Evolutionary conservation across 495 filamentous ascomycete species (phyloP), one percentile per base, ranked within the genome.

Genomic region (Pyrenula aspistea): DNA sequence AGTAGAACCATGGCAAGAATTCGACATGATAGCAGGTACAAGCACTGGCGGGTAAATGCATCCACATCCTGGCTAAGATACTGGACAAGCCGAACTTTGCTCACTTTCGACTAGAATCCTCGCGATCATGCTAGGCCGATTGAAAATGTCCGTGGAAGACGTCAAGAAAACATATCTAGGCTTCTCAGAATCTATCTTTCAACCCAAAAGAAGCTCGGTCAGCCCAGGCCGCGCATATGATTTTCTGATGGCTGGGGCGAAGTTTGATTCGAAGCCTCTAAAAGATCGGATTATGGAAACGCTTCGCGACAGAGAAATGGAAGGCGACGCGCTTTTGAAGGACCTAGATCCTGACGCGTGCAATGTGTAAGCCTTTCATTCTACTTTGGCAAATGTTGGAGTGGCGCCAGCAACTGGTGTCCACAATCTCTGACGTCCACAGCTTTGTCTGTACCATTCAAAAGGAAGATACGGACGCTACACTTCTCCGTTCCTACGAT

Each of bases 91-190:
- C n/a, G n/a, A n/a, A n/a, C n/a, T n/a, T n/a, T n/a, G n/a, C n/a
- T n/a, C n/a, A n/a, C n/a, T n/a, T n/a, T n/a, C 22, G 55, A 22
- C 21, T 22, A 60, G 58, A 2, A 23, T 63, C 20, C 61, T 63
- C 23, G 61, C 61, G 1, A 36, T 63, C 8, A 61, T 63, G 60
- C 54, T 63, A 48, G 42, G 42, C 19, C 19, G 42, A 11, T 19
- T 48, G 11, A 11, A 19, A 11, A 48, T 48, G 42, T 11, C 42
- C 42, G 19, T 48, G 11, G 11, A 19, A 11, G 42, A 48, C 11
- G 11, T 11, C 19, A 11, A 48, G 19, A 19, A 48, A 11, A 48
- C 42, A 11, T 48, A 48, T 48, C 11, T 11, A 19, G 11, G 11
- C 11, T 19, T 48, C 42, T 48, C 42, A 11, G 42, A 48, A 48